Evolutionary conservation across 768 basidiomycete species (phyloP).

Genomic region (Psilocybe cyanescens): DNA sequence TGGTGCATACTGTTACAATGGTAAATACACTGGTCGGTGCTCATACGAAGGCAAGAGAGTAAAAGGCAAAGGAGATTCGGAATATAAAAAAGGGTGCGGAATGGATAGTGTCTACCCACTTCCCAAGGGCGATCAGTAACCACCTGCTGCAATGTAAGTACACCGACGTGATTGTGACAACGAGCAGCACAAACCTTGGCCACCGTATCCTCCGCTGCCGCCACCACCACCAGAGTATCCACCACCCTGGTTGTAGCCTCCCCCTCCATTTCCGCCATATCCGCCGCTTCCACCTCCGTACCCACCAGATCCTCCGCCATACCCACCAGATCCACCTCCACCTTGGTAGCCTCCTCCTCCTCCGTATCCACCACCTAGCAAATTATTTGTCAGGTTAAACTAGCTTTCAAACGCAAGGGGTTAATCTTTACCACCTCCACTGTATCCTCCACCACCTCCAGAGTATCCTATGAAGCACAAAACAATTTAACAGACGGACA

Average conservation of each 20-base stretch:
- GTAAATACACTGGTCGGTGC: conserved; percentile 15
- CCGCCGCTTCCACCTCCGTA: conserved; percentile 15
- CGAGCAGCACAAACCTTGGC: conserved; percentile 13
- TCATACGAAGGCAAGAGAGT: conserved; percentile 7
- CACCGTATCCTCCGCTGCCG: conserved; percentile 18
- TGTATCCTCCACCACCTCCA: conserved; percentile 20
- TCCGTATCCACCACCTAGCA: conserved; percentile 22
- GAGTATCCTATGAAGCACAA: conserved; percentile 26
- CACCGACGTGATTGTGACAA: not conserved
- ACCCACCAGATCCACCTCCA: conserved; percentile 10
- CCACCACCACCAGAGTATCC: conserved; percentile 7
- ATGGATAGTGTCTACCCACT: not conserved
- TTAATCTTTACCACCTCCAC: not conserved
- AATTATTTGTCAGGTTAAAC: conserved; percentile 19
- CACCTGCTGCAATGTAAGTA: conserved; percentile 6
- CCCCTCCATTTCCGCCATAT: not conserved
- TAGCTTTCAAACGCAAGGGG: too few relatives aligned
- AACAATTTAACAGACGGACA: conserved; percentile 8
- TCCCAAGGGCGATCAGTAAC: conserved; percentile 16
- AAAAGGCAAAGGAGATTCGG: conserved; percentile 7
- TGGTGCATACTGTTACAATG: conserved; percentile 22
- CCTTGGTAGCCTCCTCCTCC: conserved; percentile 24
- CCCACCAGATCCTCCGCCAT: conserved; percentile 19
- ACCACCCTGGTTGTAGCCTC: conserved; percentile 13
- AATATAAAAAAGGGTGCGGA: conserved; percentile 5